These are phyloP conservation scores for Fusarium sacchari DNA, from an alignment of 2,329 filamentous ascomycete species.

Conservation along the genomic window DNA sequence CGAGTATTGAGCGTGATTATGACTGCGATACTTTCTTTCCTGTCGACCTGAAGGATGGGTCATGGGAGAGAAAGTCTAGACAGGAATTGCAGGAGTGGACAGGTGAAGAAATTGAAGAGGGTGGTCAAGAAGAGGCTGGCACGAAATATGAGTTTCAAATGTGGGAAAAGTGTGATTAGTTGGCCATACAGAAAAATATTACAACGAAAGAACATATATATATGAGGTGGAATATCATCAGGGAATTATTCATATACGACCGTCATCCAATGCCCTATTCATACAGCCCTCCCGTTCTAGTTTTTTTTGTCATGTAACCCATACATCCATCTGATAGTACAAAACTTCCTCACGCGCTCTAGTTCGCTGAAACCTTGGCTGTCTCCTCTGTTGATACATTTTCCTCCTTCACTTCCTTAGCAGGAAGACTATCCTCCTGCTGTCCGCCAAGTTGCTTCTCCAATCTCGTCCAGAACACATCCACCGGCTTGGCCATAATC, in stretches of 20 bases:
- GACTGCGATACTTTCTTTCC: constrained; percentile 82
- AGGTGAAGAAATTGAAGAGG: constrained; percentile 70
- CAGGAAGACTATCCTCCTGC: constrained; percentile 35
- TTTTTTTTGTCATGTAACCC: constrained; percentile 13
- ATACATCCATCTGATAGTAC: constrained; percentile 41
- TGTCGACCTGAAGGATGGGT: constrained; percentile 59
- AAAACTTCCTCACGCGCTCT: constrained; percentile 10
- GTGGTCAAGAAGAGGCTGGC: constrained; percentile 69
- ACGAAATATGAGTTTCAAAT: constrained; percentile 77
- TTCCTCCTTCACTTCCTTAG: constrained; percentile 33
- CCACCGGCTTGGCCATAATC: constrained; percentile 50
- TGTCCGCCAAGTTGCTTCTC: constrained; percentile 52
- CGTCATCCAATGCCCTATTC: constrained; percentile 28
- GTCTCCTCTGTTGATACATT: constrained; percentile 10
- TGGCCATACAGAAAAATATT: neutral
- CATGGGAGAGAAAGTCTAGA: constrained; percentile 65
- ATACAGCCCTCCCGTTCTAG: constrained; percentile 29
- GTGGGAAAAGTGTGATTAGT: constrained; percentile 68
- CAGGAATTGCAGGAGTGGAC: constrained; percentile 70
- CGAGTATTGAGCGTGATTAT: constrained; percentile 73
- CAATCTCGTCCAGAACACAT: constrained; percentile 58
- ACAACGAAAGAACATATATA: constrained; percentile 11
- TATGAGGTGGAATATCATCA: constrained; percentile 33
- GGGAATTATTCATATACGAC: constrained; percentile 32
- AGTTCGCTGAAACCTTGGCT: constrained; percentile 38